Conservation (phyloP, 192 early-diverging fungal species). For the Dissophora globulifera region DNA sequence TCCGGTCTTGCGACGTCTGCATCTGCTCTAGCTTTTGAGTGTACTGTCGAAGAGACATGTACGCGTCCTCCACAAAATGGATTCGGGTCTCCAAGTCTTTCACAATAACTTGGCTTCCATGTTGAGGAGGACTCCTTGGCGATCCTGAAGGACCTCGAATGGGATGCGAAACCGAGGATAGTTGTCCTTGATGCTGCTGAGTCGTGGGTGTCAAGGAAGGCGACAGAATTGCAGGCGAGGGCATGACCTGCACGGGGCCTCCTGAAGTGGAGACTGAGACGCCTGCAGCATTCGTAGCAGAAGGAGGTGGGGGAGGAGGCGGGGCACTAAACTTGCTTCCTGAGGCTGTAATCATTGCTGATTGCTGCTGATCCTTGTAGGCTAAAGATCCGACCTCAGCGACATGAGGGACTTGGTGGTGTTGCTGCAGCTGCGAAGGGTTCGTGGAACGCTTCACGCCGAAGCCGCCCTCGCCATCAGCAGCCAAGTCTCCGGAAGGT, state of each 20-base stretch:
- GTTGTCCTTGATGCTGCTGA: background rate
- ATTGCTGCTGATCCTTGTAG: no score
- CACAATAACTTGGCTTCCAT: background rate
- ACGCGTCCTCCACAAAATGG: slow-evolving; percentile 32
- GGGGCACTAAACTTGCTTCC: slow-evolving; percentile 22
- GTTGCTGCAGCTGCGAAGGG: slow-evolving; percentile 2
- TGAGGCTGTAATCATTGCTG: no score
- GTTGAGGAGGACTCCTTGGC: background rate
- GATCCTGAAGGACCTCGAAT: background rate
- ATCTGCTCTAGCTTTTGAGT: slow-evolving; percentile 34
- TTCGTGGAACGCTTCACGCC: background rate
- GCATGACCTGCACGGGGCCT: background rate
- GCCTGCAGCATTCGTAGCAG: no score
- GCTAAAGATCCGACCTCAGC: no score
- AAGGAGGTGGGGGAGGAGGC: background rate
- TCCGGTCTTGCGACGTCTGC: slow-evolving; percentile 30
- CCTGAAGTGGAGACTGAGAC: background rate
- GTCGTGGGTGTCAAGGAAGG: background rate
- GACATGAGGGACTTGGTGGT: slow-evolving; percentile 33
- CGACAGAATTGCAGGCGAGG: slow-evolving; percentile 4
- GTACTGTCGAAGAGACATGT: slow-evolving; percentile 19
- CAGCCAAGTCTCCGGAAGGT: background rate
- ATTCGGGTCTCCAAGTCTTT: slow-evolving; percentile 26
- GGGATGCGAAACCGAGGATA: background rate
- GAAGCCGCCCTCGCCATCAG: background rate